Evolutionary conservation across 2,329 filamentous ascomycete species (phyloP), one percentile per base, ranked within the genome.

Genomic region (Cladosporium austrohemisphaericum): DNA sequence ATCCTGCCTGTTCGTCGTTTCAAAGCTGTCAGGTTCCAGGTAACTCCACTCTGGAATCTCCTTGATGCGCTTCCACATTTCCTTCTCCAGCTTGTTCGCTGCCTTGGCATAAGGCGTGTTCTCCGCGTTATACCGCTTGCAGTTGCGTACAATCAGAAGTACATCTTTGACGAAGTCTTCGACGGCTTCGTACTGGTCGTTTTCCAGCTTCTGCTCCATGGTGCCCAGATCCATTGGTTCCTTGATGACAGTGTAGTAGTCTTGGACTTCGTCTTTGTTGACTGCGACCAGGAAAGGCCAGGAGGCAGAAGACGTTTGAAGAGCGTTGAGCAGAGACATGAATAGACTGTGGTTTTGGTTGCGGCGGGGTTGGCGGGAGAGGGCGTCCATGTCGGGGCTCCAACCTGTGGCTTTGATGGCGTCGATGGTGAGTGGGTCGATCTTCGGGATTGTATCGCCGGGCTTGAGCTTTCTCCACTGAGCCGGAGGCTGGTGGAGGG

Each of bases 161-260:
- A 91, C 88, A 66, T 98, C 93, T 55, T 79, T 81, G 71, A 92
- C 84, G 60, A 98, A 96, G 61, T 97, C 93, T 64, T 97, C 90
- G 0, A 93, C 92, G 0, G 83, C 90, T 13, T 83, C 80, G 65
- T 98, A 98, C 63, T 92, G 81, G 69, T 97, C 93, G 31, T 89
- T 88, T 64, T 97, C 91, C 55, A 96, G 85, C 70, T 95, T 95
- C 59, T 82, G 83, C 69, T 97, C 93, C 92, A 98, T 97, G 16
- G 91, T 96, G 40, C 81, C 85, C 40, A 96, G 76, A 65, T 96
- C 93, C 93, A 98, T 98, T 28, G 93, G 93, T 67, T 95, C 87
- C 65, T 91, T 91, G 74, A 98, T 98, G 53, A 97, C 91, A 52
- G 95, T 89, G 74, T 97, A 97, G 72, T 98, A 98, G 68, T 98